A percentile compares a stretch with the other conserved stretches of the same genome.
phyloP scores from a whole-genome alignment of 2,329 filamentous ascomycete species.

The Alternaria tenuissima region DNA sequence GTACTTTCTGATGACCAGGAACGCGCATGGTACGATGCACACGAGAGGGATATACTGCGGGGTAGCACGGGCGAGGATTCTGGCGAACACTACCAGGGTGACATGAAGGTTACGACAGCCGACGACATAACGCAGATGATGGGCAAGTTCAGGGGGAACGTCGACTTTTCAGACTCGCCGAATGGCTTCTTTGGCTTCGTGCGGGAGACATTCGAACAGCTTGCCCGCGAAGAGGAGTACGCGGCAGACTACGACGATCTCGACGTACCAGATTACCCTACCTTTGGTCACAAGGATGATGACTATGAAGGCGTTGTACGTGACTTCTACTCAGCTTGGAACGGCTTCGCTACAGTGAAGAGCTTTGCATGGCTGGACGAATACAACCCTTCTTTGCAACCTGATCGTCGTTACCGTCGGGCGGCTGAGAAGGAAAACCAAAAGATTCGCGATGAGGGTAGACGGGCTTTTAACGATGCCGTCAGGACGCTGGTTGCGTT shows the following conservation, averaged over 20 bases:
- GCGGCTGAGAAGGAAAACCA: constrained; percentile 97
- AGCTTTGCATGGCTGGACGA: constrained; percentile 89
- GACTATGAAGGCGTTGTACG: constrained; percentile 78
- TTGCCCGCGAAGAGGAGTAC: constrained; percentile 80
- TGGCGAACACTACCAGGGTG: constrained; percentile 67
- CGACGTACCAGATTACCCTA: constrained; percentile 73
- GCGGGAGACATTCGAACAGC: constrained; percentile 77
- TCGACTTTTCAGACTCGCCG: constrained; percentile 82
- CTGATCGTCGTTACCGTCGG: constrained; percentile 81
- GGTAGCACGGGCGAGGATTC: constrained; percentile 64
- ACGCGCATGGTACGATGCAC: constrained; percentile 96
- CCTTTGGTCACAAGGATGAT: constrained; percentile 81
- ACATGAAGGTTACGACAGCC: constrained; percentile 78
- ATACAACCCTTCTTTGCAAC: constrained; percentile 83
- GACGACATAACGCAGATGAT: constrained; percentile 82
- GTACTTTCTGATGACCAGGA: constrained; percentile 96
- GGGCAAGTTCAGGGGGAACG: constrained; percentile 77
- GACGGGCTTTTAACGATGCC: constrained; percentile 90
- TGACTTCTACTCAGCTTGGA: constrained; percentile 83
- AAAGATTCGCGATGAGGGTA: constrained; percentile 79
- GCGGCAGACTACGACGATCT: constrained; percentile 74
- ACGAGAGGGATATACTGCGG: constrained; percentile 82
- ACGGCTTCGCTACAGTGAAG: constrained; percentile 82
- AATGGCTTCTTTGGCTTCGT: constrained; percentile 86
- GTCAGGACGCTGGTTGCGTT: constrained; percentile 87